Evolutionary conservation across 2,329 filamentous ascomycete species (phyloP).

Genomic region (Nakataea oryzae): DNA sequence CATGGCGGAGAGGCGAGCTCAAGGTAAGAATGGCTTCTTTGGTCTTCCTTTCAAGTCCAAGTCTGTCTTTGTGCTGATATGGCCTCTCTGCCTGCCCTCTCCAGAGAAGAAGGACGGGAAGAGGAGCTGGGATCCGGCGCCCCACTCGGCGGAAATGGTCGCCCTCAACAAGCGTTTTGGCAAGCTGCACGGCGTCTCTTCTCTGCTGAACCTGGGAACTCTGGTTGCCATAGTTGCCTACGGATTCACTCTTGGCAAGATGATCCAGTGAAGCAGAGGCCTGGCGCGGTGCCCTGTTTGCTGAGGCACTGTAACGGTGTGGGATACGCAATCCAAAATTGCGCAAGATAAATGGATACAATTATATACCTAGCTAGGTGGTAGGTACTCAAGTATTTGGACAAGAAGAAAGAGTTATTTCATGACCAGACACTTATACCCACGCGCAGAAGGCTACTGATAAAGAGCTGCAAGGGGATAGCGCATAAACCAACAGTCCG

Average conservation of each 20-base stretch:
- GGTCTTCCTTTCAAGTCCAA: not conserved
- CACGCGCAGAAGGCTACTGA: no score
- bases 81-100: not conserved
- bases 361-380: no score
- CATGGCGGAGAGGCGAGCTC: slow-evolving; percentile 67
- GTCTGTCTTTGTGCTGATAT: not conserved
- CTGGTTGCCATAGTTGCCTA: slow-evolving; percentile 65
- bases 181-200: slow-evolving; percentile 70
- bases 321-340: no score
- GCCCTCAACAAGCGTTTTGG: slow-evolving; percentile 70
- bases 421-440: no score
- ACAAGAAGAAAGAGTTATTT: no score
- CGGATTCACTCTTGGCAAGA: slow-evolving; percentile 61
- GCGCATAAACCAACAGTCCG: no score
- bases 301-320: no score
- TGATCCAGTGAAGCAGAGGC: slow-evolving; percentile 32
- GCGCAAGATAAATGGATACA: no score
- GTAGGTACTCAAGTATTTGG: no score
- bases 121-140: slow-evolving; percentile 67
- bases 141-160: slow-evolving; percentile 78
- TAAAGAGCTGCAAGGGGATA: no score
- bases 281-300: not conserved
- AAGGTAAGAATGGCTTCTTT: slow-evolving; percentile 47
- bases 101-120: slow-evolving; percentile 80
- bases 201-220: slow-evolving; percentile 64